Evolutionary conservation across 257 asterid species (phyloP), one percentile per base, ranked within the genome.

Genomic region (Thymus mandschuricus): DNA sequence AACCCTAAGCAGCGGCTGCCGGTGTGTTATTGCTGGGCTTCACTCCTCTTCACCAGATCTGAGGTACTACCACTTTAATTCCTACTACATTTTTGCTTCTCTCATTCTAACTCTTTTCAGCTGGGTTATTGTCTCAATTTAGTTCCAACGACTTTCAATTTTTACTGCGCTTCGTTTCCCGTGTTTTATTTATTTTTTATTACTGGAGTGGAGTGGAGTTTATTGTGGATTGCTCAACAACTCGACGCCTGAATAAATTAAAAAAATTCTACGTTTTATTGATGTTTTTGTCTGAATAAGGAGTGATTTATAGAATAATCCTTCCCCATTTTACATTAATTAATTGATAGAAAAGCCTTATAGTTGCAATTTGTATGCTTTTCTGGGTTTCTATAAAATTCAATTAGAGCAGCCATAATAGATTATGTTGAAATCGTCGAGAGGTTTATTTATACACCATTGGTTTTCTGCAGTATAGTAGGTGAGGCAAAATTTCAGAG

Each of bases 1-100:
- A 84, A 81, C 86, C 84, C 83, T 81, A 81, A 68, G 66, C 21
- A 21, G 21, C 21, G 21, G 21, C 21, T 21, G 21, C 21, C 21
- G 21, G 21, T 21, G 21, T 77, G 21, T 21, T 21, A 21, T 21
- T 21, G 21, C 21, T 21, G 21, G 21, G 21, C 21, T 21, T 21
- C 77, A 69, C 75, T 78, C 68, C 29, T 15, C 83, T 73, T 58
- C 40, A 29, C 66, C 84, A 81, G 90, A 85, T 85, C 90, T 85
- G 68, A 48, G 27, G 87, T 80, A 68, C 8, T 45, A 3, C 1
- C 33, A 27, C 75, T 52, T 27, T 3, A 29, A 60, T 49, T 60
- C n/a, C 6, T 56, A 30, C 35, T 46, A 10, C 76, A 73, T 76
- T 63, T 60, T 74, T 41, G 40, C 21, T 21, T 21, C 21, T 21